Evolutionary conservation across 2,329 filamentous ascomycete species (phyloP).

Genomic region (Stachybotrys chartarum): DNA sequence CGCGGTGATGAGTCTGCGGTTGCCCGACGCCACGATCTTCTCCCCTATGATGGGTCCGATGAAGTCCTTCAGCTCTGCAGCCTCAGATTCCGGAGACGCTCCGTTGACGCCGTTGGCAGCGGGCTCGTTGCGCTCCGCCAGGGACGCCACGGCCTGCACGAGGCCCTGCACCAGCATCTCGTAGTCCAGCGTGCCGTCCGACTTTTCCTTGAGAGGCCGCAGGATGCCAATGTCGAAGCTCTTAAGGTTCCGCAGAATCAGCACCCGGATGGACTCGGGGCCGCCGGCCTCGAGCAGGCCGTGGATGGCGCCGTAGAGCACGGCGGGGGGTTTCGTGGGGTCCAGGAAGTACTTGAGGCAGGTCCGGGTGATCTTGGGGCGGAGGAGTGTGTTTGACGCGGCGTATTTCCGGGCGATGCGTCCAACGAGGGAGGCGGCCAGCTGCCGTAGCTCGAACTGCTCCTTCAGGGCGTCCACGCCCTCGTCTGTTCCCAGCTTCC

Average conservation of each 20-base stretch:
- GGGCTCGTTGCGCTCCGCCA: slow-evolving; percentile 26
- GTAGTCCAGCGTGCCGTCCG: slow-evolving; percentile 42
- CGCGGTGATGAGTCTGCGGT: slow-evolving; percentile 39
- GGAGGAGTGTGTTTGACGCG: slow-evolving; percentile 71
- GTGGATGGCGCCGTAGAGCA: slow-evolving; percentile 82
- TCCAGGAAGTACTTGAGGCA: slow-evolving; percentile 91
- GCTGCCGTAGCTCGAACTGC: slow-evolving; percentile 76
- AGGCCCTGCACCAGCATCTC: slow-evolving; percentile 51
- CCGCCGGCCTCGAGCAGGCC: slow-evolving; percentile 74
- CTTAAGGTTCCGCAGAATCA: slow-evolving; percentile 49
- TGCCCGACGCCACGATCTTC: slow-evolving; percentile 36
- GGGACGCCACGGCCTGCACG: slow-evolving; percentile 42
- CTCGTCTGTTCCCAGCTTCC: slow-evolving; percentile 61
- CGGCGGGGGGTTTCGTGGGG: slow-evolving; percentile 70
- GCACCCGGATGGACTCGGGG: slow-evolving; percentile 47
- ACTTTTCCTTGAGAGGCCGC: slow-evolving; percentile 44
- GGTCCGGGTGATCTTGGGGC: slow-evolving; percentile 83
- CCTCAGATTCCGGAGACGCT: slow-evolving; percentile 26
- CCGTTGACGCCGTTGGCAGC: slow-evolving; percentile 34
- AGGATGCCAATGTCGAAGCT: slow-evolving; percentile 47
- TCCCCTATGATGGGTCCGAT: slow-evolving; percentile 47
- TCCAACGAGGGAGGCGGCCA: slow-evolving; percentile 74
- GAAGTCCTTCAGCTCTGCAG: slow-evolving; percentile 43
- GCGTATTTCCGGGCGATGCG: slow-evolving; percentile 77
- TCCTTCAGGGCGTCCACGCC: slow-evolving; percentile 46